A percentile compares a stretch with the other conserved stretches of the same genome.
Evolutionary conservation across 257 asterid species (phyloP).

Genomic region (Scutellaria baicalensis): DNA sequence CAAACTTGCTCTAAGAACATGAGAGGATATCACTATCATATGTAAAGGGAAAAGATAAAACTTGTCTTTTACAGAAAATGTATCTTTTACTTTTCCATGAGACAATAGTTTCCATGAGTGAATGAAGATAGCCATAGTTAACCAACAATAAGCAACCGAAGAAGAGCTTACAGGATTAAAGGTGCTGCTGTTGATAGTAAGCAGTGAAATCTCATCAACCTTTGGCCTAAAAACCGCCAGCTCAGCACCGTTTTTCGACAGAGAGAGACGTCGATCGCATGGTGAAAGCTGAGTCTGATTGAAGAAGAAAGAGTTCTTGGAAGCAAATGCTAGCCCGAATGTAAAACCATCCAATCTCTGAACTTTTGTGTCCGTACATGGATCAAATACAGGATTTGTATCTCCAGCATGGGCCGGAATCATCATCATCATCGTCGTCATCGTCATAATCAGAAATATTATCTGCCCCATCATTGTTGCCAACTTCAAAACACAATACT

Average conservation of each 20-base stretch:
- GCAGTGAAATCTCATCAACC: slow-evolving; percentile 91
- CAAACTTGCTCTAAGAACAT: slow-evolving; percentile 39
- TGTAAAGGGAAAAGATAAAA: too few species aligned
- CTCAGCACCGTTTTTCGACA: slow-evolving; percentile 32
- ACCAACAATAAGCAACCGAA: background rate
- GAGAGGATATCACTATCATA: background rate
- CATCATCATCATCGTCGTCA: slow-evolving; percentile 17
- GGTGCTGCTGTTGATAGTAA: slow-evolving; percentile 53
- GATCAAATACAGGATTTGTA: slow-evolving; percentile 55
- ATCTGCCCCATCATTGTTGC: slow-evolving; percentile 19
- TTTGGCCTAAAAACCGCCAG: slow-evolving; percentile 83
- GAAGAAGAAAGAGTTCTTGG: slow-evolving; percentile 61
- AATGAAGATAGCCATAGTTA: background rate
- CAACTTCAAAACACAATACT: background rate
- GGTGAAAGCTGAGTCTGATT: slow-evolving; percentile 90
- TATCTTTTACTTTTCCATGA: too few species aligned
- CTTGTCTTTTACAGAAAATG: too few species aligned
- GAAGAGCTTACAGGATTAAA: slow-evolving; percentile 39
- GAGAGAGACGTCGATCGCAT: slow-evolving; percentile 70
- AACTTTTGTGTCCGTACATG: slow-evolving; percentile 69
- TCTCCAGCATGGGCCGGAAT: slow-evolving; percentile 38
- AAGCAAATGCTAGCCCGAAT: slow-evolving; percentile 72
- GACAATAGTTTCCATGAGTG: background rate
- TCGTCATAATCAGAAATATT: background rate
- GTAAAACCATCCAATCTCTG: slow-evolving; percentile 74